phyloP scores from a whole-genome alignment of 495 filamentous ascomycete species.

The Penicillium pulvis region DNA sequence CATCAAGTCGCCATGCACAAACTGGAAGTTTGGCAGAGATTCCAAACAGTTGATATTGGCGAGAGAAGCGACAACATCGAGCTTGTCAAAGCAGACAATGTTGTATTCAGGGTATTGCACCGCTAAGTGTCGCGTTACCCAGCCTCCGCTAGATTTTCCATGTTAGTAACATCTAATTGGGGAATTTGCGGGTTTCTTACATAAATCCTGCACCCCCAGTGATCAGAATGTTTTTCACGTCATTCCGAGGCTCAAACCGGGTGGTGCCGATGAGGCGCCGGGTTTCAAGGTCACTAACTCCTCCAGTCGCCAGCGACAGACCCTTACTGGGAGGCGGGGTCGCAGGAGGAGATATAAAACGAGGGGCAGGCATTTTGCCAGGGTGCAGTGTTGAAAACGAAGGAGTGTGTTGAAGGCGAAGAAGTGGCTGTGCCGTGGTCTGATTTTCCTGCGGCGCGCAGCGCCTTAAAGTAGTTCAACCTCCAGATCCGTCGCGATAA shows the following conservation, averaged over 20 bases:
- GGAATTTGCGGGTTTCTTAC: background rate
- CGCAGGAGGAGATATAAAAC: background rate
- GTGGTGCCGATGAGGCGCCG: background rate
- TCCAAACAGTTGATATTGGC: conserved; percentile 68
- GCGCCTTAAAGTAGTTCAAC: background rate
- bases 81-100: conserved; percentile 74
- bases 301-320: background rate
- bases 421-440: background rate
- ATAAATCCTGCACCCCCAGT: background rate
- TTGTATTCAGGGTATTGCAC: conserved; percentile 70
- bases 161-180: background rate
- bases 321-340: background rate
- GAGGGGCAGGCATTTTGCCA: background rate
- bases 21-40: conserved; percentile 67
- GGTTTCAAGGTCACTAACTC: background rate
- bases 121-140: conserved; percentile 71
- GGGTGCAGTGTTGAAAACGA: background rate
- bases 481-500: background rate
- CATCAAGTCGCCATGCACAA: conserved; percentile 71
- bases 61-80: conserved; percentile 72
- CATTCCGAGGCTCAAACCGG: background rate
- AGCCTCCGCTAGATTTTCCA: conserved; percentile 55
- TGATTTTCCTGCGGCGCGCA: background rate
- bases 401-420: background rate
- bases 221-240: conserved; percentile 1